Conservation (phyloP, 2,329 filamentous ascomycete genomes). For the Fusarium penzigii region DNA sequence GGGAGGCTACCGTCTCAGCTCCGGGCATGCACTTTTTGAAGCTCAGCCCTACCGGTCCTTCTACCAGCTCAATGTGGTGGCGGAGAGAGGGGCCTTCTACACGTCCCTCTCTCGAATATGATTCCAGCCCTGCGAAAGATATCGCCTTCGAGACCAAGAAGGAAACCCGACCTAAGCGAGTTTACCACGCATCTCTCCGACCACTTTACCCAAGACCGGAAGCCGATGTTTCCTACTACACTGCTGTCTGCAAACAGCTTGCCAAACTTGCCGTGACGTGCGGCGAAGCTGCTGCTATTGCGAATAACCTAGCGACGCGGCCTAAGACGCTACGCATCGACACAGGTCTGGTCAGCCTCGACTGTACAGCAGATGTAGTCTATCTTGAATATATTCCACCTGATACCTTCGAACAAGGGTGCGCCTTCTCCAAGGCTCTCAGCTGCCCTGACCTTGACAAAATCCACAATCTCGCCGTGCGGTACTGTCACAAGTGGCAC, state of each 20-base stretch:
- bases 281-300: slow-evolving; percentile 27
- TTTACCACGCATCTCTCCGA: slow-evolving; percentile 20
- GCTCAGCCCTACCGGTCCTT: slow-evolving; percentile 22
- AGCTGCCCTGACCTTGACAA: slow-evolving; percentile 32
- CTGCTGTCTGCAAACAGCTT: slow-evolving; percentile 30
- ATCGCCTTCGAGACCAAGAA: slow-evolving; percentile 24
- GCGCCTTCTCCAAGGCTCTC: slow-evolving; percentile 28
- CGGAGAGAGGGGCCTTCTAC: slow-evolving; percentile 2
- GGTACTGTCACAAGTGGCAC: slow-evolving; percentile 45
- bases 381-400: slow-evolving; percentile 38
- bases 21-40: slow-evolving; percentile 40
- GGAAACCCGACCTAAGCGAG: slow-evolving; percentile 20
- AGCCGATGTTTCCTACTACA: slow-evolving; percentile 37
- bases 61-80: slow-evolving; percentile 27
- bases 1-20: slow-evolving; percentile 32
- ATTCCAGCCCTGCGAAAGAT: slow-evolving; percentile 20
- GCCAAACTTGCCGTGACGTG: slow-evolving; percentile 29
- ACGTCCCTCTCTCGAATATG: slow-evolving; percentile 6
- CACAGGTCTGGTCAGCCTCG: slow-evolving; percentile 33
- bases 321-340: slow-evolving; percentile 26
- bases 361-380: slow-evolving; percentile 32
- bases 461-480: slow-evolving; percentile 43
- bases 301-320: slow-evolving; percentile 19
- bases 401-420: slow-evolving; percentile 28
- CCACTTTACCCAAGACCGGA: slow-evolving; percentile 30